Evolutionary conservation across 31 red algal species (phyloP), one percentile per base, ranked within the genome.

Genomic region (Asparagopsis taxiformis): DNA sequence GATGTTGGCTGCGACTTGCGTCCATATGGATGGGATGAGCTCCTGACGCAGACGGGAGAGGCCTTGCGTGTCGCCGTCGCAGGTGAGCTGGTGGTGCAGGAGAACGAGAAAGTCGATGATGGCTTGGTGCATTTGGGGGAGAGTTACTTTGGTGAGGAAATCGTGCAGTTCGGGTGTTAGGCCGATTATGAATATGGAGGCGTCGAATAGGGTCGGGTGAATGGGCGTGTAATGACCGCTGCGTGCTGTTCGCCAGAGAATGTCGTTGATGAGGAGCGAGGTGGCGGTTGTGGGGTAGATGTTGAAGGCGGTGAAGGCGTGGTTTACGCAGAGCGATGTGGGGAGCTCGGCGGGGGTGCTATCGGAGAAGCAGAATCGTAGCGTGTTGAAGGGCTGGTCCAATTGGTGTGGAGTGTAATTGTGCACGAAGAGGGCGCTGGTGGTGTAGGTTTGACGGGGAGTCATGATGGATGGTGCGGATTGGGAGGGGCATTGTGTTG

Each of bases 91-190:
- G 23, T 80, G 76, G 33, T 80, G 62, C 49, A 80, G 53, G 19
- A 80, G 63, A 16, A 68, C 62, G 9, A 80, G 50, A 51, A 80
- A 80, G 64, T 80, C 76, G 64, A 68, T 69, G 49, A 80, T 69
- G 20, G 76, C 61, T 34, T 33, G 49, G 61, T 80, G 4, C 26
- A 80, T 44, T 51, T 68, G 46, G 21, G 17, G 48, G 17, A 80
- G 62, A 34, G 62, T 44, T 22, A 80, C 51, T 61, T 36, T 19
- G 35, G 36, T 24, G 31, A 80, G 76, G 57, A 80, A 80, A n/a
- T 80, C 53, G 33, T 56, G 46, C 13, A 80, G 55, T 49, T 80
- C 76, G 3, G 76, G 63, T 11, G 61, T 48, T 29, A 80, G 63
- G 16, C 46, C 76, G 3, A 80, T 46, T 21, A 65, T 52, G 26